A percentile compares a stretch with the other conserved stretches of the same genome.
Conservation (phyloP, 352 stramenopile species). For the Phytophthora cactorum region DNA sequence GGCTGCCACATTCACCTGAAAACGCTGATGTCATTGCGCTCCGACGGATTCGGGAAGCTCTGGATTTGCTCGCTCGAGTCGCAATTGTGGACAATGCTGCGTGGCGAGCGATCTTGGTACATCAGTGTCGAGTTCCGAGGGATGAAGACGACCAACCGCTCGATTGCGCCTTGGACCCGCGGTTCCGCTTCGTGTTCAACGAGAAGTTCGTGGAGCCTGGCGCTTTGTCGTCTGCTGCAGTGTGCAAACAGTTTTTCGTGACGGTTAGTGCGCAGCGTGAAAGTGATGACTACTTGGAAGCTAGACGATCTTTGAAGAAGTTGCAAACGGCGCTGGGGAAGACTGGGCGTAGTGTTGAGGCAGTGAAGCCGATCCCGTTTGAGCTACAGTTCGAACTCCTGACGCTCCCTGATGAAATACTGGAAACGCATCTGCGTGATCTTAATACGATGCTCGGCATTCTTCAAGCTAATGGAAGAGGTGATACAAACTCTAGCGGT, state of each 20-base stretch:
- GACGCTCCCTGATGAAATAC: slow-evolving; percentile 18
- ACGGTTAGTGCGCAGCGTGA: neutral
- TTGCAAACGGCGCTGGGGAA: slow-evolving; percentile 3
- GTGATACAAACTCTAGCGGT: neutral
- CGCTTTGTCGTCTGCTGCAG: slow-evolving; percentile 28
- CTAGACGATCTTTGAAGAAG: slow-evolving; percentile 16
- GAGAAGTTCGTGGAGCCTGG: slow-evolving; percentile 33
- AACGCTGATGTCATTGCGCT: slow-evolving; percentile 7
- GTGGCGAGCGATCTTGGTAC: slow-evolving; percentile 42
- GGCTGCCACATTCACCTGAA: slow-evolving; percentile 26
- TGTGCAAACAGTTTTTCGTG: slow-evolving; percentile 31
- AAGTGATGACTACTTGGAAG: slow-evolving; percentile 30
- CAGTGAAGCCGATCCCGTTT: slow-evolving; percentile 8
- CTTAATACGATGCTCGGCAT: slow-evolving; percentile 13
- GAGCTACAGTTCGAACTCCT: slow-evolving; percentile 36
- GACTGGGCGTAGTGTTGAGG: neutral
- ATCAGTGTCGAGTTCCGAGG: slow-evolving; percentile 42
- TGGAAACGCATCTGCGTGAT: slow-evolving; percentile 28
- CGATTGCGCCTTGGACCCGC: slow-evolving; percentile 34
- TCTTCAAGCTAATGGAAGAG: neutral
- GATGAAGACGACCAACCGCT: slow-evolving; percentile 37
- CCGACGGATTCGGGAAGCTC: slow-evolving; percentile 36
- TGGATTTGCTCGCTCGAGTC: slow-evolving; percentile 44
- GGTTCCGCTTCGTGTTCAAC: slow-evolving; percentile 44
- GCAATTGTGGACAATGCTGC: slow-evolving; percentile 35